Evolutionary conservation across 1,139 yeast genomes (phyloP).

Genomic region (Yamadazyma sp.): DNA sequence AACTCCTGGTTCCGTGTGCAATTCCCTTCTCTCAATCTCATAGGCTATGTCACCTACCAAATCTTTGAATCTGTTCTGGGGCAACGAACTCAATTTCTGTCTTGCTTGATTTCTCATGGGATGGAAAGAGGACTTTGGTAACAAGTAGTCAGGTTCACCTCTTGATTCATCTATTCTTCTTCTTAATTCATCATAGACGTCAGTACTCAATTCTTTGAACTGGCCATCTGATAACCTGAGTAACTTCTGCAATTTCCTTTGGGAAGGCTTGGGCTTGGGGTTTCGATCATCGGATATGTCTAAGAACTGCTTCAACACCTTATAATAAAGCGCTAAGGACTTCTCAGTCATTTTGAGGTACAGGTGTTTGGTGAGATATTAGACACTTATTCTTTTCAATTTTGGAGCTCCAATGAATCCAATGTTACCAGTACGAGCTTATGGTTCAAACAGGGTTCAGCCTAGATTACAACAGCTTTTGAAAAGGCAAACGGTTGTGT

Average conservation of each 20-base stretch:
- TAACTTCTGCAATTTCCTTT: conserved; percentile 70
- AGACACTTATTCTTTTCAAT: background rate
- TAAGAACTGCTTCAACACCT: conserved; percentile 52
- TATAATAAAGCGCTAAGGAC: conserved; percentile 46
- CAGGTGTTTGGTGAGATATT: background rate
- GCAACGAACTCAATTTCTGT: conserved; percentile 83
- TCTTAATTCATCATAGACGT: conserved; percentile 86
- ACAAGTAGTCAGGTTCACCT: conserved; percentile 60
- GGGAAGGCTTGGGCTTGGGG: conserved; percentile 45
- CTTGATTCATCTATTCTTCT: conserved; percentile 62
- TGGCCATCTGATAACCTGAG: conserved; percentile 80
- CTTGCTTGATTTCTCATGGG: conserved; percentile 96
- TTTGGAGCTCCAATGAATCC: background rate
- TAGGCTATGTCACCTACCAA: conserved; percentile 84
- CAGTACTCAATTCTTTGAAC: conserved; percentile 85
- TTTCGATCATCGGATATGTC: conserved; percentile 51
- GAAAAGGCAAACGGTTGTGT: background rate
- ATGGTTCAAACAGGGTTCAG: background rate
- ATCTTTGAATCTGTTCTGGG: conserved; percentile 81
- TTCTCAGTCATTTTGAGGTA: conserved; percentile 28
- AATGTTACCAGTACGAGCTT: too few species aligned
- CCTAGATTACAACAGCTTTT: background rate
- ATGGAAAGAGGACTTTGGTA: conserved; percentile 76
- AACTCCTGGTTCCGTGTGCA: conserved; percentile 28
- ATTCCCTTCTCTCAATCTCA: conserved; percentile 81